These are phyloP conservation scores for Pterocarpus macrocarpus DNA, from an alignment of 306 rosid genomes.

Conservation along the genomic window DNA sequence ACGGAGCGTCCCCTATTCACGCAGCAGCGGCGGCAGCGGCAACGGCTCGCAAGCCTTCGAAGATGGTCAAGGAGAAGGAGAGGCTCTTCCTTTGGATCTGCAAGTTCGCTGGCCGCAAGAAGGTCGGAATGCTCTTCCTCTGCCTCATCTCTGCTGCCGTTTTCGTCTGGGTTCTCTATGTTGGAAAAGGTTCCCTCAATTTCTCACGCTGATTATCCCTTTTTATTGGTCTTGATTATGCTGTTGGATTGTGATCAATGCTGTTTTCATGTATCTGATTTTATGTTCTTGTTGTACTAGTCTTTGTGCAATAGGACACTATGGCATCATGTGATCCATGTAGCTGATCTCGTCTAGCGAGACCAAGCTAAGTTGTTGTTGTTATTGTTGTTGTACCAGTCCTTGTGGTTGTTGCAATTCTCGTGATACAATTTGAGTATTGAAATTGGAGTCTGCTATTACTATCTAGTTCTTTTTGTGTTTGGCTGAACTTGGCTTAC, in stretches of 20 bases:
- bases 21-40: neutral
- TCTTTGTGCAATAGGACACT: neutral
- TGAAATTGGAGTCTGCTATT: conserved; percentile 22
- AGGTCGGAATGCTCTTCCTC: conserved; percentile 91
- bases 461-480: conserved; percentile 1
- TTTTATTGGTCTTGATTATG: neutral
- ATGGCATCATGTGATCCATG: neutral
- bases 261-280: neutral
- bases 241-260: neutral
- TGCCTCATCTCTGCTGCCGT: conserved; percentile 76
- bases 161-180: conserved; percentile 78
- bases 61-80: conserved; percentile 91
- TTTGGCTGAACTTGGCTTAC: conserved; percentile 31
- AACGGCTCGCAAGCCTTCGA: conserved; percentile 66
- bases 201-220: neutral
- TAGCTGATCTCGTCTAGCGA: neutral
- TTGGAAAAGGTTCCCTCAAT: conserved; percentile 73
- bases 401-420: conserved; percentile 28
- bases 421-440: neutral
- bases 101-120: conserved; percentile 80
- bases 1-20: conserved; percentile 59
- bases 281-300: neutral
- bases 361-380: neutral
- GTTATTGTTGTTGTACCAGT: too few species aligned
- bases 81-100: conserved; percentile 77